Evolutionary conservation across 352 stramenopile species (phyloP), one percentile per base, ranked within the genome.

Genomic region (Pythium dissimile): DNA sequence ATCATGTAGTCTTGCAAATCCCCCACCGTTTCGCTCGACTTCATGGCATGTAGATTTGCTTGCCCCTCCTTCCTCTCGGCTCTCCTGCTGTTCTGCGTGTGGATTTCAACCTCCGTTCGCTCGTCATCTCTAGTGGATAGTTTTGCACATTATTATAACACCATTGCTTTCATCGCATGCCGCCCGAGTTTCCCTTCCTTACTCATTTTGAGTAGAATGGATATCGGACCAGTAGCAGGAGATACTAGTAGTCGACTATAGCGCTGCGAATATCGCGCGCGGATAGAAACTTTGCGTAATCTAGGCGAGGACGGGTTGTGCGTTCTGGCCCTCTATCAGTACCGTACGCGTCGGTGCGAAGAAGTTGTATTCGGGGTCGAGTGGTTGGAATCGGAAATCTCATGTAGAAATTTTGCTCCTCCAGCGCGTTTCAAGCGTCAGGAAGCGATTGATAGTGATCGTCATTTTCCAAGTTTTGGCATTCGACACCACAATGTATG

Each of bases 381-480:
- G 23, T 38, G 43, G 37, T 61, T 66, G 57, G 55, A 72, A 75
- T 75, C 67, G 71, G 67, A 66, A 75, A 75, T 75, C 67, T 75
- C 67, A 75, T 75, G 67, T 75, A 75, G 67, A 75, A 75, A 66
- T 15, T 70, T 72, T 75, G 64, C 67, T 75, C 67, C 67, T 75
- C 67, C 67, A 75, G 34, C 39, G n/a, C n/a, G 61, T 58, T 28
- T 55, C 20, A 48, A 50, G 47, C 34, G 64, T 75, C 67, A 75
- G 67, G 67, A 56, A 75, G 67, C 67, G 64, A 15, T 31, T 48
- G 54, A 54, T 54, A 49, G 56, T 32, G 65, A 66, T 59, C 67
- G 71, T 75, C 67, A 69, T 72, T 18, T 75, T 65, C 59, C 62
- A 67, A 64, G 46, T 66, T 39, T n/a, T 21, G 23, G 16, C 10